A percentile compares a stretch with the other conserved stretches of the same genome.
These are phyloP conservation scores for Fusarium acutatum DNA, from an alignment of 2,329 filamentous ascomycete genomes.

Conservation along the genomic window DNA sequence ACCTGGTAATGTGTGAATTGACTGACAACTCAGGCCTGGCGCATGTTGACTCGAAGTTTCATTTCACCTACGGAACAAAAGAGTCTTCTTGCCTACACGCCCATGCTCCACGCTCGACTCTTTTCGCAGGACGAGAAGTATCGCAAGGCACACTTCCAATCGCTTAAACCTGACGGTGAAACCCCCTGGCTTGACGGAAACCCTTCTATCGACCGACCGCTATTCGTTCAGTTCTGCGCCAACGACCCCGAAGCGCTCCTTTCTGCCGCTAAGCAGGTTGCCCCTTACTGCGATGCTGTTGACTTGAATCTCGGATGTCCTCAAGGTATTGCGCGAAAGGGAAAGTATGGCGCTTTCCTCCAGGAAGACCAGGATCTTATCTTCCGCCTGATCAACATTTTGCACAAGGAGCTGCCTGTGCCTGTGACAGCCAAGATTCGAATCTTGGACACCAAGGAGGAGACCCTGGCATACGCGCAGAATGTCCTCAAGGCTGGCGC, in stretches of 20 bases:
- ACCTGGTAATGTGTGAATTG: not conserved
- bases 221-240: slow-evolving; percentile 97
- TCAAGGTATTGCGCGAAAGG: slow-evolving; percentile 90
- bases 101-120: slow-evolving; percentile 94
- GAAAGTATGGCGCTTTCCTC: slow-evolving; percentile 91
- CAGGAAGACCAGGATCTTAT: slow-evolving; percentile 92
- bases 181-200: slow-evolving; percentile 83
- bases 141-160: slow-evolving; percentile 82
- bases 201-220: slow-evolving; percentile 81
- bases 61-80: slow-evolving; percentile 71
- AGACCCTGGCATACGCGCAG: slow-evolving; percentile 86
- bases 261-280: slow-evolving; percentile 78
- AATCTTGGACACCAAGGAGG: slow-evolving; percentile 85
- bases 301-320: slow-evolving; percentile 96
- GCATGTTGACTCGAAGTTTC: slow-evolving; percentile 94
- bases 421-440: slow-evolving; percentile 96
- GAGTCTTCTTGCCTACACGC: slow-evolving; percentile 85
- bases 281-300: slow-evolving; percentile 91
- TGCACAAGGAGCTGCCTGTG: slow-evolving; percentile 80
- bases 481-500: slow-evolving; percentile 89
- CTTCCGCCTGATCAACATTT: slow-evolving; percentile 80
- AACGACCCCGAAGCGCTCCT: slow-evolving; percentile 85
- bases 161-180: slow-evolving; percentile 53
- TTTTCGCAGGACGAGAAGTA: slow-evolving; percentile 82
- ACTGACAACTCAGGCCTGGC: slow-evolving; percentile 77